Evolutionary conservation across 2,329 filamentous ascomycete genomes (phyloP).

Genomic region (Botrytis aclada): DNA sequence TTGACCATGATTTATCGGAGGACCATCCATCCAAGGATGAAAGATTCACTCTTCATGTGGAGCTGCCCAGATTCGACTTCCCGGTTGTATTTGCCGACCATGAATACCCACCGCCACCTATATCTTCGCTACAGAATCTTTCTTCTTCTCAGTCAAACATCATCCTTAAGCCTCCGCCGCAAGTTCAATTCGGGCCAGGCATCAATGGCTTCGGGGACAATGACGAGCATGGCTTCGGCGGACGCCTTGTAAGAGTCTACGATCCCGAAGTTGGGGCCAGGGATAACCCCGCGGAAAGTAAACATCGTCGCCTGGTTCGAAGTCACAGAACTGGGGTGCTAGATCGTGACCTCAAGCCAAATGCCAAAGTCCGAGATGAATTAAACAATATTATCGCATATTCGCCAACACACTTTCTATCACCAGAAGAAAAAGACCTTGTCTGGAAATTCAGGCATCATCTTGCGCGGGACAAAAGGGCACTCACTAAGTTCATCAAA

Average conservation of each 20-base stretch:
- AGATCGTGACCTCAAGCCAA: constrained; percentile 93
- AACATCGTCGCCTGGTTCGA: constrained; percentile 86
- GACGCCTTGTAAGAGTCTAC: constrained; percentile 78
- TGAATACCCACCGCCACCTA: constrained; percentile 81
- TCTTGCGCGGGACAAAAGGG: constrained; percentile 84
- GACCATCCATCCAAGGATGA: constrained; percentile 44
- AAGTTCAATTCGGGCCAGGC: constrained; percentile 86
- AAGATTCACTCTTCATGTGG: constrained; percentile 81
- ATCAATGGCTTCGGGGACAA: constrained; percentile 67
- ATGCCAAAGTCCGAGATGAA: constrained; percentile 92
- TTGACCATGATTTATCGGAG: constrained; percentile 41
- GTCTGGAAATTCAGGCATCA: constrained; percentile 98
- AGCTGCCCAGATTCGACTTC: constrained; percentile 92
- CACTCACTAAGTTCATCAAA: constrained; percentile 95
- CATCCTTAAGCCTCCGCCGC: constrained; percentile 74
- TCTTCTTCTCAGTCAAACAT: constrained; percentile 64
- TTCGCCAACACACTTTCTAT: constrained; percentile 84
- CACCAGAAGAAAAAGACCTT: constrained; percentile 88
- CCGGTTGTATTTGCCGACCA: constrained; percentile 93
- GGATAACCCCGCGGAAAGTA: constrained; percentile 93
- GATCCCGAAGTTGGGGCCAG: constrained; percentile 87
- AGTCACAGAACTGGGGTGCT: constrained; percentile 88
- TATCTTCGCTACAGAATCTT: constrained; percentile 69
- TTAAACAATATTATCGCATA: constrained; percentile 89
- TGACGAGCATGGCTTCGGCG: constrained; percentile 46